Evolutionary conservation across 768 basidiomycete genomes (phyloP).

Genomic region (Mrakia frigida): DNA sequence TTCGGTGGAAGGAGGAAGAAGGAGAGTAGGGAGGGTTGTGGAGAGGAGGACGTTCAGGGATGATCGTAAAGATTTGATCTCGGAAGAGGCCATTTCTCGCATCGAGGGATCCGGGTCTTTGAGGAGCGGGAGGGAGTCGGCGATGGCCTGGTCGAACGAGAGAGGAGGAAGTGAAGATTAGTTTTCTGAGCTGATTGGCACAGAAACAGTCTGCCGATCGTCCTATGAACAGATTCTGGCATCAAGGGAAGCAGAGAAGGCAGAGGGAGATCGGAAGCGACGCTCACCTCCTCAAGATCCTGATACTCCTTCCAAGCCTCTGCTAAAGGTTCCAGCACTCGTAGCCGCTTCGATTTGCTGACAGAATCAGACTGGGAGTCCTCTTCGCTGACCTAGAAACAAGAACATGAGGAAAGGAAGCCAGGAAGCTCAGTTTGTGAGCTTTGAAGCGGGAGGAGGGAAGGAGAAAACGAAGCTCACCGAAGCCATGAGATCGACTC

Average conservation of each 20-base stretch:
- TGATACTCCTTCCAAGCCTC: slow-evolving; percentile 64
- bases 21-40: slow-evolving; percentile 57
- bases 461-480: slow-evolving; percentile 2
- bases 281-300: slow-evolving; percentile 55
- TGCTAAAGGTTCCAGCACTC: slow-evolving; percentile 64
- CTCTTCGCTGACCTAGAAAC: neutral
- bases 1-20: slow-evolving; percentile 68
- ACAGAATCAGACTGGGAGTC: neutral
- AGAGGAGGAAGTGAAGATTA: slow-evolving; percentile 10
- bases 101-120: slow-evolving; percentile 69
- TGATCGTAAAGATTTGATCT: slow-evolving; percentile 52
- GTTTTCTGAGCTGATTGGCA: too few species aligned
- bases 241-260: neutral
- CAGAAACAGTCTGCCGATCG: too few species aligned
- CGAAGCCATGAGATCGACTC: neutral
- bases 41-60: slow-evolving; percentile 40
- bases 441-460: neutral
- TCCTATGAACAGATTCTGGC: neutral
- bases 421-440: neutral
- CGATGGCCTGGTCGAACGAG: slow-evolving; percentile 53
- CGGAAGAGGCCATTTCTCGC: slow-evolving; percentile 66
- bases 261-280: neutral
- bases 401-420: neutral
- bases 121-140: slow-evolving; percentile 60
- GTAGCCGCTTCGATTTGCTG: slow-evolving; percentile 56